A percentile compares a stretch with the other conserved stretches of the same genome.
phyloP scores from a whole-genome alignment of 805 yeast species.

The Komagataella populi region DNA sequence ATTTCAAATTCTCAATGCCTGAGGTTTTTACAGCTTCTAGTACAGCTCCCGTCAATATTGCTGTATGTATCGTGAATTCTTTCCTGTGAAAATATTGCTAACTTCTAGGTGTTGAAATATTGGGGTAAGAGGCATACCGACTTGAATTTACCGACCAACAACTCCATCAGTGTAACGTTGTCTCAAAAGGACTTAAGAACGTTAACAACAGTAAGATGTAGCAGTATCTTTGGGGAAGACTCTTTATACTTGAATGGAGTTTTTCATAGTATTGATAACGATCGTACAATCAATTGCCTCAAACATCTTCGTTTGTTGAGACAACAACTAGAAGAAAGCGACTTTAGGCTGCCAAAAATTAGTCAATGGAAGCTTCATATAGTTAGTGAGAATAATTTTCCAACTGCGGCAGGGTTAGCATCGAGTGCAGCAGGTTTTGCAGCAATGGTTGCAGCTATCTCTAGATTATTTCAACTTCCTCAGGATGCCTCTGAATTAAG shows the following conservation, averaged over 20 bases:
- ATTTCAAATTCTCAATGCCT: constrained; percentile 6
- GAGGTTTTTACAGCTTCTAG: constrained; percentile 56
- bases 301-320: constrained; percentile 63
- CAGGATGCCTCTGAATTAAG: constrained; percentile 75
- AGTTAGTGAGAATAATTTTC: constrained; percentile 92
- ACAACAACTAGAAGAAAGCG: constrained; percentile 38
- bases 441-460: constrained; percentile 83
- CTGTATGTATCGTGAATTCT: constrained; percentile 35
- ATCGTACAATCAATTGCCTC: constrained; percentile 60
- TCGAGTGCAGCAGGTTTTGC: constrained; percentile 98
- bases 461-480: constrained; percentile 76
- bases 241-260: constrained; percentile 79
- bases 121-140: constrained; percentile 96
- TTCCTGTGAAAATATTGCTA: neutral
- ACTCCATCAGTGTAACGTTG: constrained; percentile 88
- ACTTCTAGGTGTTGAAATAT: constrained; percentile 67
- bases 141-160: constrained; percentile 89
- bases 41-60: constrained; percentile 96
- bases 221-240: constrained; percentile 43
- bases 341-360: constrained; percentile 43
- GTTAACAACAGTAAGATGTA: constrained; percentile 74
- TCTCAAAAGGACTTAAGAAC: constrained; percentile 87
- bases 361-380: constrained; percentile 59
- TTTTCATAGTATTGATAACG: constrained; percentile 53
- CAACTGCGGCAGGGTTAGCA: constrained; percentile 98